Evolutionary conservation across 1,139 yeast species (phyloP), one percentile per base, ranked within the genome.

Genomic region (Yamadazyma dendronema): DNA sequence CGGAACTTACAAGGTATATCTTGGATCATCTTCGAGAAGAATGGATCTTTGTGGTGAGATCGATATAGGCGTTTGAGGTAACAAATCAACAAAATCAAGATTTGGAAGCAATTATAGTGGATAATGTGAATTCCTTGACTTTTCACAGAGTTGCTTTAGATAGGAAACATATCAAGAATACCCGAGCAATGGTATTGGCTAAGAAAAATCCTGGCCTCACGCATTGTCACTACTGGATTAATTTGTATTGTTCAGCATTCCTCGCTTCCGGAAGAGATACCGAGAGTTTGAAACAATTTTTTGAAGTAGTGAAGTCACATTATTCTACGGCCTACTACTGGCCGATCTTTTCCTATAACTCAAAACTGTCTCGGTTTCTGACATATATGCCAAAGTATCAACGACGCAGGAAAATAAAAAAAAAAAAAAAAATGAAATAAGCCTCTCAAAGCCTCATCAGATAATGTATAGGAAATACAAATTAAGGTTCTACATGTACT

Each of bases 21-120:
- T 79, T 35, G 75, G 81, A 0, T 65, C 76, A 12, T 71, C 80
- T 22, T 75, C 83, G 48, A 61, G 81, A 44, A 71, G 67, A 43
- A 58, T 74, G 22, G 80, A 74, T 44, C 62, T 76, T 28, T 59
- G 67, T 40, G 74, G 75, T 12, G 74, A 69, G 43, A 68, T 70
- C 37, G 74, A 68, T 40, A 69, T 69, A 16, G 69, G 69, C 10
- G 52, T 58, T 39, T 61, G 17, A 43, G 26, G 26, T 9, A 19
- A 7, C 22, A 19, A 19, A 19, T 9, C 14, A 25, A 11, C n/a
- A 25, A 11, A n/a, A 7, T 7, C 9, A 19, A 19, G 9, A 19
- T n/a, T n/a, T n/a, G n/a, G 22, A 19, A 9, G 9, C 6, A 7
- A 9, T 19, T 9, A 19, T 19, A 7, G 22, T 19, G 9, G 6